These are phyloP conservation scores for Strobilomyces confusus DNA, from an alignment of 768 basidiomycete genomes.

Conservation along the genomic window DNA sequence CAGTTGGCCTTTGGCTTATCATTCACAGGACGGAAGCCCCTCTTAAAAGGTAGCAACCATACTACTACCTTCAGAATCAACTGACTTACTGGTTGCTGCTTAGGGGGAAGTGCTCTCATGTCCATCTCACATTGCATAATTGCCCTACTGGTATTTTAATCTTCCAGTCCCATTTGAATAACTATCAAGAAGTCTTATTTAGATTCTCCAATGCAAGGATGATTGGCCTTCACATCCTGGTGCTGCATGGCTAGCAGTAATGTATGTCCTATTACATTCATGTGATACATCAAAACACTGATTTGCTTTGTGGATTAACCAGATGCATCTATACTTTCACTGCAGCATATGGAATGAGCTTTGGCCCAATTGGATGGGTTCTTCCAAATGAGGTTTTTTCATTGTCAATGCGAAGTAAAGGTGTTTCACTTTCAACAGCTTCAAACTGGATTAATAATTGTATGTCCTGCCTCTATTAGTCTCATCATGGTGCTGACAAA, in stretches of 20 bases:
- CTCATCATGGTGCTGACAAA: conserved; percentile 1
- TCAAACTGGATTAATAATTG: conserved; percentile 89
- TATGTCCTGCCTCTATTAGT: conserved; percentile 24
- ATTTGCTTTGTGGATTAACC: background rate
- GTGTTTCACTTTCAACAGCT: conserved; percentile 78
- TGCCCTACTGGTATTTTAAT: conserved; percentile 50
- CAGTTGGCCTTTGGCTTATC: background rate
- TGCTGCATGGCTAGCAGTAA: conserved; percentile 69
- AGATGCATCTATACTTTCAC: conserved; percentile 75
- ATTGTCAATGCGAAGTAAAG: conserved; percentile 71
- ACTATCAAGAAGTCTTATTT: background rate
- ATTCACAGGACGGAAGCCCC: conserved; percentile 54
- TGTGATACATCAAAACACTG: background rate
- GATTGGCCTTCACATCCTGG: conserved; percentile 56
- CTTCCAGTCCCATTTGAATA: background rate
- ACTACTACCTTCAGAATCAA: background rate
- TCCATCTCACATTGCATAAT: conserved; percentile 59
- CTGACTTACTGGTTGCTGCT: background rate
- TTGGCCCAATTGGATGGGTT: conserved; percentile 82
- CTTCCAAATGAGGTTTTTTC: conserved; percentile 83
- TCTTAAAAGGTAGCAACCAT: conserved; percentile 46
- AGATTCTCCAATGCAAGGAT: conserved; percentile 48
- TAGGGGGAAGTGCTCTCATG: conserved; percentile 63
- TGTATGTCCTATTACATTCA: conserved; percentile 36
- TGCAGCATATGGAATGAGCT: conserved; percentile 69